A percentile compares a stretch with the other conserved stretches of the same genome.
Evolutionary conservation across 805 yeast species (phyloP).

Genomic region (Tetrapisispora namnaoensis): DNA sequence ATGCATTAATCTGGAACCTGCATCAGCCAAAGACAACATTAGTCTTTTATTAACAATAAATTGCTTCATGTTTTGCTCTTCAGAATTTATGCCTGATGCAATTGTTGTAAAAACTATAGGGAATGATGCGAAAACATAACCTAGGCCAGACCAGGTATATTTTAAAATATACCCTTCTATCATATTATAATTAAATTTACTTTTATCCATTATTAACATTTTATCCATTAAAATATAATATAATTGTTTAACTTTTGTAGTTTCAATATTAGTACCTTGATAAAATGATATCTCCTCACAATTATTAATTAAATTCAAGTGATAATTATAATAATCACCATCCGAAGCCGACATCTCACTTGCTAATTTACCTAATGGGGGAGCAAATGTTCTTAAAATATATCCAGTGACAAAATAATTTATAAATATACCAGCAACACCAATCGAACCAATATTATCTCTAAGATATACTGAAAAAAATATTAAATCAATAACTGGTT

Average conservation of each 20-base stretch:
- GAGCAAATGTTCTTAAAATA: constrained; percentile 62
- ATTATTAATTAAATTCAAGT: constrained; percentile 73
- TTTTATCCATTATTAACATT: constrained; percentile 42
- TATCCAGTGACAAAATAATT: constrained; percentile 77
- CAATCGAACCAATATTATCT: constrained; percentile 80
- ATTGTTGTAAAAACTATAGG: constrained; percentile 62
- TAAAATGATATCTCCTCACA: constrained; percentile 92
- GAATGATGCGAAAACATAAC: constrained; percentile 81
- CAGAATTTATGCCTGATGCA: constrained; percentile 26
- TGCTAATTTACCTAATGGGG: constrained; percentile 73
- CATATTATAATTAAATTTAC: constrained; percentile 58
- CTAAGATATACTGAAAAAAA: constrained; percentile 77
- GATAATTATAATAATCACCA: constrained; percentile 82
- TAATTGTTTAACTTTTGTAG: constrained; percentile 48
- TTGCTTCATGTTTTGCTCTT: constrained; percentile 65
- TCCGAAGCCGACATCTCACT: constrained; percentile 68
- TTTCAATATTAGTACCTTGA: constrained; percentile 78
- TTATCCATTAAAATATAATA: constrained; percentile 51
- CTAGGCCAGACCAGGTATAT: constrained; percentile 91
- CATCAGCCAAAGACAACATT: constrained; percentile 86
- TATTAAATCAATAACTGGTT: constrained; percentile 78
- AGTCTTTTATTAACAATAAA: constrained; percentile 85
- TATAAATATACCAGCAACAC: constrained; percentile 68
- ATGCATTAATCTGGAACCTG: constrained; percentile 90
- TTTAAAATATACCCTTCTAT: constrained; percentile 81